phyloP scores from a whole-genome alignment of 2,329 filamentous ascomycete species.

The Trichophyton verrucosum region DNA sequence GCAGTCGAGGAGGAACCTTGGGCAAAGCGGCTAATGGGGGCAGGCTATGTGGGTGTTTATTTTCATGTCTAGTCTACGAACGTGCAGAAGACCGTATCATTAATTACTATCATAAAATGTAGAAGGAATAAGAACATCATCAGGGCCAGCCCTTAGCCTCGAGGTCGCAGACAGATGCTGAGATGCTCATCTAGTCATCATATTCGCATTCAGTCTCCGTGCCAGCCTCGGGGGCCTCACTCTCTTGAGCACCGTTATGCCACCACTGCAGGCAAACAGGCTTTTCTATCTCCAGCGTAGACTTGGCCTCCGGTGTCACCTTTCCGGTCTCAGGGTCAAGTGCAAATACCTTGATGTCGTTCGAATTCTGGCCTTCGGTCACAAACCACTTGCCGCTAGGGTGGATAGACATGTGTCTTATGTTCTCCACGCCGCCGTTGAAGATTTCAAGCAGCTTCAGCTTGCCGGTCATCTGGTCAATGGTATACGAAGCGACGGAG shows the following conservation, averaged over 20 bases:
- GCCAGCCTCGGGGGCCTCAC: neutral
- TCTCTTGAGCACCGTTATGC: neutral
- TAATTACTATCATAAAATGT: neutral
- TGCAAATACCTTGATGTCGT: constrained; percentile 46
- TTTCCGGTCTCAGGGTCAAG: constrained; percentile 47
- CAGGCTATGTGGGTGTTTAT: too few relatives aligned
- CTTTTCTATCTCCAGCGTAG: constrained; percentile 2
- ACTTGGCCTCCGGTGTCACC: constrained; percentile 31
- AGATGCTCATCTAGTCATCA: neutral
- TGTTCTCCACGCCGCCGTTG: constrained; percentile 27
- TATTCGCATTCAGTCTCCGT: neutral
- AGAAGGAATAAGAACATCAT: neutral
- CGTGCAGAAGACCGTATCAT: too few relatives aligned
- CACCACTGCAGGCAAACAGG: constrained; percentile 11
- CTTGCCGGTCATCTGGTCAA: constrained; percentile 32
- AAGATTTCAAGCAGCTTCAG: constrained; percentile 10
- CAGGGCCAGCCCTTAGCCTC: neutral
- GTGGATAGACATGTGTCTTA: constrained; percentile 50
- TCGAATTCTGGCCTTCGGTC: constrained; percentile 47
- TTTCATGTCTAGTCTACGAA: too few relatives aligned
- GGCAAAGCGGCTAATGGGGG: too few relatives aligned
- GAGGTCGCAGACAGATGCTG: neutral
- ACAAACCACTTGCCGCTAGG: constrained; percentile 48
- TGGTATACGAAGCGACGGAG: constrained; percentile 50
- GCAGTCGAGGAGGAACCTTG: too few relatives aligned